These are phyloP conservation scores for Elongisporangium anandrum DNA, from an alignment of 352 stramenopile genomes.

Conservation along the genomic window DNA sequence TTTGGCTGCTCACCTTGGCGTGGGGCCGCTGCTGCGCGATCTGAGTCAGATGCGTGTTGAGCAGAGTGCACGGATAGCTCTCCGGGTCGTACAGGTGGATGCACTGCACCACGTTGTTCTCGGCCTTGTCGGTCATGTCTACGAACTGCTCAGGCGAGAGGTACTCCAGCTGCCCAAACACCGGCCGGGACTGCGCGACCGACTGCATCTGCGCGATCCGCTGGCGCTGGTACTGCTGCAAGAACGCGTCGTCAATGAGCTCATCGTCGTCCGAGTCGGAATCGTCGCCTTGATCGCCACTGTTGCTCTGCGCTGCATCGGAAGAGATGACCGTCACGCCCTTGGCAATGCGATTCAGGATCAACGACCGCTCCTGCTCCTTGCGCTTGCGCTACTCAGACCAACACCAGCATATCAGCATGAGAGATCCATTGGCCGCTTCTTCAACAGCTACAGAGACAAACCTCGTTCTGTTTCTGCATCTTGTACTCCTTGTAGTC, in stretches of 20 bases:
- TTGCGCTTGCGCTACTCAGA: slow-evolving; percentile 27
- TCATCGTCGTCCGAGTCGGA: slow-evolving; percentile 40
- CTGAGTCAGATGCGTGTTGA: slow-evolving; percentile 62
- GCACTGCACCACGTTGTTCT: slow-evolving; percentile 19
- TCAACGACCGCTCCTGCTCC: slow-evolving; percentile 42
- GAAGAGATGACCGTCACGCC: slow-evolving; percentile 16
- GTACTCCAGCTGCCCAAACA: slow-evolving; percentile 55
- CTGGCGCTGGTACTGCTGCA: slow-evolving; percentile 55
- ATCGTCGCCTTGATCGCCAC: slow-evolving; percentile 21
- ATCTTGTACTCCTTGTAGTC: slow-evolving; percentile 82
- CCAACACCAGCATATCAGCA: neutral
- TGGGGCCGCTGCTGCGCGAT: slow-evolving; percentile 52
- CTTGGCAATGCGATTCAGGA: slow-evolving; percentile 64
- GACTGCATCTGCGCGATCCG: slow-evolving; percentile 66
- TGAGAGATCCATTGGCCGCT: neutral
- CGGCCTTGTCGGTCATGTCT: slow-evolving; percentile 23
- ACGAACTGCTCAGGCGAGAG: slow-evolving; percentile 59
- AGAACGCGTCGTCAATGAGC: slow-evolving; percentile 48
- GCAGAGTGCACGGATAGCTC: slow-evolving; percentile 64
- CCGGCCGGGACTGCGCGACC: slow-evolving; percentile 18
- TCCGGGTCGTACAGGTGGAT: slow-evolving; percentile 69
- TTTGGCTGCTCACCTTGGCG: slow-evolving; percentile 38
- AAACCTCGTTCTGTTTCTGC: slow-evolving; percentile 48
- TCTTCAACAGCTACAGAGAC: neutral
- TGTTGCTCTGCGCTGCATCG: slow-evolving; percentile 11